Evolutionary conservation across 768 basidiomycete genomes (phyloP).

Genomic region (Xerocomus spinulosus): DNA sequence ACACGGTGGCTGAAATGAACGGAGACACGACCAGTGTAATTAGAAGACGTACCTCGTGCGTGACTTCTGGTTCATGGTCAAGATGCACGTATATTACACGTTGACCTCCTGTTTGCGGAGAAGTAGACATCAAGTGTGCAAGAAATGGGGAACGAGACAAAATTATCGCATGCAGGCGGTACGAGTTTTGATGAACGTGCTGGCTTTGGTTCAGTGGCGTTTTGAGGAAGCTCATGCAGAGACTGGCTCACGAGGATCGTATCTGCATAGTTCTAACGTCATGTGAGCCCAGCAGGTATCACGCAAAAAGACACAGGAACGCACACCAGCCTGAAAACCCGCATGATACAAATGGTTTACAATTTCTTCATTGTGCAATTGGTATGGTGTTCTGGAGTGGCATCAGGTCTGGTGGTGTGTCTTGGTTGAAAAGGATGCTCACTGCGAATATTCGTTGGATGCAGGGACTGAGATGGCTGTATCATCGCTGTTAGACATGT

Average conservation of each 20-base stretch:
- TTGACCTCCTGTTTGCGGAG: constrained; percentile 60
- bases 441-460: constrained; percentile 59
- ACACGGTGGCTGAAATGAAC: constrained; percentile 31
- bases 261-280: constrained; percentile 72
- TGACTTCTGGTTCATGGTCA: constrained; percentile 77
- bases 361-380: constrained; percentile 70
- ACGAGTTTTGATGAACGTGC: constrained; percentile 72
- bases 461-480: constrained; percentile 31
- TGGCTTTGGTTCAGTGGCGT: constrained; percentile 27
- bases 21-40: constrained; percentile 18
- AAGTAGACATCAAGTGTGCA: constrained; percentile 82
- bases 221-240: constrained; percentile 2
- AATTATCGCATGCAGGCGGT: constrained; percentile 80
- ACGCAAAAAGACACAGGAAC: constrained; percentile 30
- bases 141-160: constrained; percentile 85
- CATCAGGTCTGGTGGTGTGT: not conserved
- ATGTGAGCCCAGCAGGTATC: constrained; percentile 10
- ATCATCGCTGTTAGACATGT: constrained; percentile 35
- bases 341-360: constrained; percentile 74
- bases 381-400: constrained; percentile 41
- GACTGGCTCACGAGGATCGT: constrained; percentile 60
- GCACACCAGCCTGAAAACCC: constrained; percentile 78
- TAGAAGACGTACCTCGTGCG: constrained; percentile 63
- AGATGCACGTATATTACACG: constrained; percentile 71
- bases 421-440: constrained; percentile 30